phyloP scores from a whole-genome alignment of 2,329 filamentous ascomycete genomes.

The Neodidymelliopsis sp. region DNA sequence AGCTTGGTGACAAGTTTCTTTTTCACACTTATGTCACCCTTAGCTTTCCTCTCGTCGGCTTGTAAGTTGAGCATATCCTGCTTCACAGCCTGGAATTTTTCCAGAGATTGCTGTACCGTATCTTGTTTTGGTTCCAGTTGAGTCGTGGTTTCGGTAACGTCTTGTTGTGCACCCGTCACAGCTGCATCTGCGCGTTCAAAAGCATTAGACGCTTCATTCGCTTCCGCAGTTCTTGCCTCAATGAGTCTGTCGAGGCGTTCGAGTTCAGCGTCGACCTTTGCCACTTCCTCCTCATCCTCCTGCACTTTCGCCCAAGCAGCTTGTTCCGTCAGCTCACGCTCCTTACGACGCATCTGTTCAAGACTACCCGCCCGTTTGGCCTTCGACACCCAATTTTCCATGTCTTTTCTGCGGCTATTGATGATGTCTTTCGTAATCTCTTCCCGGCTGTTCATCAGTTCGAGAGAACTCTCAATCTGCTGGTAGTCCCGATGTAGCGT shows the following conservation, averaged over 20 bases:
- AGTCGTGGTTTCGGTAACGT: constrained; percentile 42
- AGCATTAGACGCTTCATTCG: constrained; percentile 54
- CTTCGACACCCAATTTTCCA: constrained; percentile 69
- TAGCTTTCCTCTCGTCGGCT: constrained; percentile 71
- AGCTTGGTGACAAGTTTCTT: constrained; percentile 53
- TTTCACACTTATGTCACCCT: constrained; percentile 63
- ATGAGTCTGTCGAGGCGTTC: constrained; percentile 56
- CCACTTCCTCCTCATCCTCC: constrained; percentile 68
- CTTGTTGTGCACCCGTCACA: constrained; percentile 46
- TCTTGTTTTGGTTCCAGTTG: constrained; percentile 56
- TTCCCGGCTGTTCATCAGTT: constrained; percentile 73
- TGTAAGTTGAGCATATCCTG: constrained; percentile 60
- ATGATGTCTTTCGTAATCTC: constrained; percentile 69
- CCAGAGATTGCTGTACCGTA: constrained; percentile 58
- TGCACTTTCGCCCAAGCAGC: constrained; percentile 88
- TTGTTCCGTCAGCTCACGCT: constrained; percentile 68
- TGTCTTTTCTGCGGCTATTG: constrained; percentile 63
- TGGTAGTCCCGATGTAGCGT: constrained; percentile 91
- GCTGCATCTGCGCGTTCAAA: constrained; percentile 55
- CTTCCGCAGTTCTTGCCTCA: constrained; percentile 52
- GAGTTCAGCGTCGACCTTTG: constrained; percentile 38
- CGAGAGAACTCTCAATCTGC: constrained; percentile 79
- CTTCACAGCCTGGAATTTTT: constrained; percentile 62
- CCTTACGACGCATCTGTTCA: constrained; percentile 67
- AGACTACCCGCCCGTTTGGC: constrained; percentile 72